Percentiles rank a stretch among this genome's conserved stretches.
Evolutionary conservation across 1,284 basidiomycete species (phyloP).

Genomic region (Cryptococcus sp.): DNA sequence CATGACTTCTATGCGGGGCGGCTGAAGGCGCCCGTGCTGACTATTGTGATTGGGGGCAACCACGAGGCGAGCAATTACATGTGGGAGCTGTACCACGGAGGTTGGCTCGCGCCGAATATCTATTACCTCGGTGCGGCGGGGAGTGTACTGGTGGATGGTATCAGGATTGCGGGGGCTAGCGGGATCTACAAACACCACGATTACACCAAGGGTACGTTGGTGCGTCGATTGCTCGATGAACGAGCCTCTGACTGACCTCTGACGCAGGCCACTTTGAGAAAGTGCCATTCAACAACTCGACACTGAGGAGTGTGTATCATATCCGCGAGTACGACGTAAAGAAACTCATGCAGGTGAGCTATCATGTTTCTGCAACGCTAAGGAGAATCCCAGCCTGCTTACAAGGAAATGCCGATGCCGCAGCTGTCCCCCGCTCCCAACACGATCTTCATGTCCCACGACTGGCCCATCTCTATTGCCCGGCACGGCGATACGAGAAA

Average conservation of each 20-base stretch:
- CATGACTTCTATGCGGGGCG: conserved; percentile 86
- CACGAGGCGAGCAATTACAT: conserved; percentile 97
- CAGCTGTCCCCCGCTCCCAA: conserved; percentile 10
- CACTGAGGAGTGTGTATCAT: conserved; percentile 86
- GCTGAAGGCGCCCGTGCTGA: conserved; percentile 76
- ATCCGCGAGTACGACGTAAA: conserved; percentile 80
- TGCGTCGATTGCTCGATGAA: background rate
- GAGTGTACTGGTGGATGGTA: conserved; percentile 77
- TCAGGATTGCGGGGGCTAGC: conserved; percentile 83
- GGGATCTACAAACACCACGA: conserved; percentile 88
- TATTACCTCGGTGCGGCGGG: conserved; percentile 95
- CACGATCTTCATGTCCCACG: conserved; percentile 86
- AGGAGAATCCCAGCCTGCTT: conserved; percentile 1
- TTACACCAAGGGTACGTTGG: conserved; percentile 63
- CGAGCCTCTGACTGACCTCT: background rate
- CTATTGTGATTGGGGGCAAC: conserved; percentile 94
- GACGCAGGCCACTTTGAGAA: conserved; percentile 56
- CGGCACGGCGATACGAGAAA: conserved; percentile 67
- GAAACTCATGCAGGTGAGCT: conserved; percentile 70
- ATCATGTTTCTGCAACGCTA: background rate
- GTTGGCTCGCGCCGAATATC: conserved; percentile 94
- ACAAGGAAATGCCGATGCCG: conserved; percentile 17
- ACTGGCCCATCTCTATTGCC: conserved; percentile 90
- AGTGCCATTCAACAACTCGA: conserved; percentile 59
- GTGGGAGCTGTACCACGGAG: conserved; percentile 95